Evolutionary conservation across 1,284 basidiomycete species (phyloP).

Genomic region (Puccinia triticina): DNA sequence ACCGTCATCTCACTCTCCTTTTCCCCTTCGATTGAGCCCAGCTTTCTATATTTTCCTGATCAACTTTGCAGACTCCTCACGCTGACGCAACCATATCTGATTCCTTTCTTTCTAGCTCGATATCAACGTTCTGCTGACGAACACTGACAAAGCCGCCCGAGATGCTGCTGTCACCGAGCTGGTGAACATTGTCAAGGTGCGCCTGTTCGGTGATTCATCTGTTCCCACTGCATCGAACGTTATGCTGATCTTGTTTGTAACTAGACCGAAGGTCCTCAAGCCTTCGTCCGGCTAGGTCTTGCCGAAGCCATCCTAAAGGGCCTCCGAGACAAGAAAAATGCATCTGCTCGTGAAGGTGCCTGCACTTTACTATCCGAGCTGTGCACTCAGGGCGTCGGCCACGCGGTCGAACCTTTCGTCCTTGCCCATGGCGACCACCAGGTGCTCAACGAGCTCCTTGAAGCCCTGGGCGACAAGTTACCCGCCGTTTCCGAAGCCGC

Average conservation of each 20-base stretch:
- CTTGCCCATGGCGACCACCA: conserved; percentile 70
- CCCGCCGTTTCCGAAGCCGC: conserved; percentile 81
- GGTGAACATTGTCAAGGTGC: conserved; percentile 62
- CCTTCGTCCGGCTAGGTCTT: conserved; percentile 76
- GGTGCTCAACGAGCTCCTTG: conserved; percentile 82
- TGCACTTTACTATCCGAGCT: conserved; percentile 71
- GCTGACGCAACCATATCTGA: not conserved
- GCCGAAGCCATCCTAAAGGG: conserved; percentile 78
- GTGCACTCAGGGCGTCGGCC: conserved; percentile 75
- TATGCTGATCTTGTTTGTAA: not conserved
- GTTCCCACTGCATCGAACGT: not conserved
- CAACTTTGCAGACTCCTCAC: not conserved
- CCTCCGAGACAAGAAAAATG: conserved; percentile 86
- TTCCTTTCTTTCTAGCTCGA: conserved; percentile 57
- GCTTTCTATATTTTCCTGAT: not conserved
- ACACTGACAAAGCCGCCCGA: conserved; percentile 58
- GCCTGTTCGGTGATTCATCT: not conserved
- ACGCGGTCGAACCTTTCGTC: conserved; percentile 87
- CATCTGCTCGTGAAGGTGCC: conserved; percentile 81
- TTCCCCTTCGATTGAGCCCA: too few relatives aligned
- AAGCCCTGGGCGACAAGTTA: conserved; percentile 90
- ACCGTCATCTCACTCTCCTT: not conserved
- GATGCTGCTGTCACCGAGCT: conserved; percentile 62
- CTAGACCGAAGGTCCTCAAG: conserved; percentile 72
- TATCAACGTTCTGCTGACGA: conserved; percentile 60